Evolutionary conservation across 164 flowering plant species (phyloP).

Genomic region (Aristolochia californica): DNA sequence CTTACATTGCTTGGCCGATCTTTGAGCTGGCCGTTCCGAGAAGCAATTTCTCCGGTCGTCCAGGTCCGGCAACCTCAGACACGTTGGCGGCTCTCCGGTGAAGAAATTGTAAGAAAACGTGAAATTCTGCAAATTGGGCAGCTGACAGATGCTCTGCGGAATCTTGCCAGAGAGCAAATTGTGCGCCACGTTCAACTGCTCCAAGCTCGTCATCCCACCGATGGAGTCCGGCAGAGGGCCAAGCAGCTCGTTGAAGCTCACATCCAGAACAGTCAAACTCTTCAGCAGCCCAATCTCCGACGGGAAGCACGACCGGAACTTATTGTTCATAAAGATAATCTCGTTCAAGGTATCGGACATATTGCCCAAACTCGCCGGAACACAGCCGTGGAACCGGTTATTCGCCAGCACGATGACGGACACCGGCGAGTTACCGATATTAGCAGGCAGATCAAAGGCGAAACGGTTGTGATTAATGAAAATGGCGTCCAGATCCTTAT

Average conservation of each 20-base stretch:
- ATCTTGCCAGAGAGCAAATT: slow-evolving; percentile 62
- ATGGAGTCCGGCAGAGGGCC: slow-evolving; percentile 64
- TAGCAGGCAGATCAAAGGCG: slow-evolving; percentile 56
- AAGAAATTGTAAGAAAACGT: slow-evolving; percentile 76
- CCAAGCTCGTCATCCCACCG: slow-evolving; percentile 62
- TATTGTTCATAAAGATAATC: slow-evolving; percentile 62
- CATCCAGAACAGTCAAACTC: slow-evolving; percentile 71
- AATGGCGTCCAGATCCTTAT: slow-evolving; percentile 67
- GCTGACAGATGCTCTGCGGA: slow-evolving; percentile 54
- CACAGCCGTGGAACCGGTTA: slow-evolving; percentile 71
- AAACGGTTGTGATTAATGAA: slow-evolving; percentile 82
- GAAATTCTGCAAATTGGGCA: slow-evolving; percentile 63
- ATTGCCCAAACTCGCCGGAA: slow-evolving; percentile 72
- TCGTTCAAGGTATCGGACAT: slow-evolving; percentile 63
- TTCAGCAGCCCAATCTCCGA: slow-evolving; percentile 54
- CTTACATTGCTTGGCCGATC: slow-evolving; percentile 49
- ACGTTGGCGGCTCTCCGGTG: slow-evolving; percentile 67
- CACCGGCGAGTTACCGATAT: slow-evolving; percentile 87
- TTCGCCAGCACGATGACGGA: slow-evolving; percentile 83
- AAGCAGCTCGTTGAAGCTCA: slow-evolving; percentile 59
- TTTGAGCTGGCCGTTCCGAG: slow-evolving; percentile 55
- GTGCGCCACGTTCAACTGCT: slow-evolving; percentile 85
- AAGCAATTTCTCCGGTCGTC: slow-evolving; percentile 74
- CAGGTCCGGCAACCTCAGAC: slow-evolving; percentile 35
- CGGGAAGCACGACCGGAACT: slow-evolving; percentile 67